A percentile compares a stretch with the other conserved stretches of the same genome.
phyloP scores from a whole-genome alignment of 805 yeast genomes.

The Lipomyces yamanashiensis region DNA sequence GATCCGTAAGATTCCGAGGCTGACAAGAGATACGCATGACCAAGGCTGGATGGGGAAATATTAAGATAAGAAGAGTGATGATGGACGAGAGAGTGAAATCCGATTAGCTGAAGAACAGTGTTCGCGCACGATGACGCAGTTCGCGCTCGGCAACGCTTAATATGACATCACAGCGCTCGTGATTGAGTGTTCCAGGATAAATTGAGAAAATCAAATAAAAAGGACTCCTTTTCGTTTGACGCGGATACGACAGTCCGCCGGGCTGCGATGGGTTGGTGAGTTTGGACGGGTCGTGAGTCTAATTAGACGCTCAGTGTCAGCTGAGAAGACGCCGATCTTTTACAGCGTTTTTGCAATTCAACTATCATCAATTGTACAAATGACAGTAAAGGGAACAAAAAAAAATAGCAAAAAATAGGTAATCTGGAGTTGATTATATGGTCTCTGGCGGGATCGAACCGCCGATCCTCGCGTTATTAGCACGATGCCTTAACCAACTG shows the following conservation, averaged over 20 bases:
- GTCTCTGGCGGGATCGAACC: slow-evolving; percentile 39
- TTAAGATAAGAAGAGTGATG: background rate
- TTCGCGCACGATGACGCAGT: background rate
- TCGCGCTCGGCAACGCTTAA: too few relatives aligned
- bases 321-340: background rate
- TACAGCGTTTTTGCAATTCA: background rate
- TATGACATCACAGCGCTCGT: too few relatives aligned
- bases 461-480: slow-evolving; percentile 39
- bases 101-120: background rate
- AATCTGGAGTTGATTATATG: slow-evolving; percentile 23
- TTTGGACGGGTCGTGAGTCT: too few relatives aligned
- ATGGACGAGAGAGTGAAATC: background rate
- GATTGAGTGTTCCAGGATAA: too few relatives aligned
- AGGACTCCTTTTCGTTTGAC: too few relatives aligned
- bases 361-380: background rate
- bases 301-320: background rate
- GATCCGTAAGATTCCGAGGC: background rate
- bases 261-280: too few relatives aligned
- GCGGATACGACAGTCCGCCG: too few relatives aligned
- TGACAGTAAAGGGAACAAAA: background rate
- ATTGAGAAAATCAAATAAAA: too few relatives aligned
- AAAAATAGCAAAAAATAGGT: slow-evolving; percentile 1
- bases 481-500: slow-evolving; percentile 39
- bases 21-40: background rate
- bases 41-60: background rate